Conservation (phyloP, 306 rosid genomes). For the Luffa acutangula region DNA sequence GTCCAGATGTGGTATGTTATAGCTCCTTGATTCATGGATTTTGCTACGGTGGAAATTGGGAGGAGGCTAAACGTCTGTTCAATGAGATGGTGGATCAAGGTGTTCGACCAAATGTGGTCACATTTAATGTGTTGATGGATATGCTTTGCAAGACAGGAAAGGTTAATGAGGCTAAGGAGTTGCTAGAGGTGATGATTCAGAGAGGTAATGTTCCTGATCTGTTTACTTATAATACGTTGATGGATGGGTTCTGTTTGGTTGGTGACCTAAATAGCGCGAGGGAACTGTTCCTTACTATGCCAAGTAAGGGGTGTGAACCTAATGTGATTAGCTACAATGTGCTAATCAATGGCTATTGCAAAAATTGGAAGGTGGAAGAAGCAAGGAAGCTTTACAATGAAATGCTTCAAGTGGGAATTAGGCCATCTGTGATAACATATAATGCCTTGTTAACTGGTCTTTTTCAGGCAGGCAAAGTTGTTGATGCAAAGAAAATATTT, state of each 20-base stretch:
- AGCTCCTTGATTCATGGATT: conserved; percentile 34
- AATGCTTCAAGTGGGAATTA: conserved; percentile 24
- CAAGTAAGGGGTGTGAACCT: conserved; percentile 19
- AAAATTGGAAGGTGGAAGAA: conserved; percentile 20
- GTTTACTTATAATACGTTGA: conserved; percentile 24
- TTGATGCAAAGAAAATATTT: conserved; percentile 23
- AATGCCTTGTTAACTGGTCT: conserved; percentile 22
- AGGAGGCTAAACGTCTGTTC: conserved; percentile 23
- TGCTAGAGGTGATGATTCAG: conserved; percentile 22
- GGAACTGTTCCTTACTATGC: conserved; percentile 22
- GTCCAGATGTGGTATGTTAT: conserved; percentile 26
- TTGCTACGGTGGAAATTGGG: conserved; percentile 23
- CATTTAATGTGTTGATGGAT: conserved; percentile 24
- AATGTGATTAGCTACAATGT: conserved; percentile 16
- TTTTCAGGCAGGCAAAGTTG: conserved; percentile 21
- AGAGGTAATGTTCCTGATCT: conserved; percentile 21
- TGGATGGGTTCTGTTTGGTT: conserved; percentile 29
- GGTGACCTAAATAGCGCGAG: conserved; percentile 23
- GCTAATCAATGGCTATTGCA: conserved; percentile 31
- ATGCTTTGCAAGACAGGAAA: conserved; percentile 27
- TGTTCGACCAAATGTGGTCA: conserved; percentile 29
- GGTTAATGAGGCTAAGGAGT: conserved; percentile 20
- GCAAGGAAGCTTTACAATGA: conserved; percentile 17
- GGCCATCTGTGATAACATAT: conserved; percentile 18
- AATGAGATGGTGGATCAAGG: conserved; percentile 41